These are phyloP conservation scores for Nemania sp. DNA, from an alignment of 2,329 filamentous ascomycete species.

Conservation along the genomic window DNA sequence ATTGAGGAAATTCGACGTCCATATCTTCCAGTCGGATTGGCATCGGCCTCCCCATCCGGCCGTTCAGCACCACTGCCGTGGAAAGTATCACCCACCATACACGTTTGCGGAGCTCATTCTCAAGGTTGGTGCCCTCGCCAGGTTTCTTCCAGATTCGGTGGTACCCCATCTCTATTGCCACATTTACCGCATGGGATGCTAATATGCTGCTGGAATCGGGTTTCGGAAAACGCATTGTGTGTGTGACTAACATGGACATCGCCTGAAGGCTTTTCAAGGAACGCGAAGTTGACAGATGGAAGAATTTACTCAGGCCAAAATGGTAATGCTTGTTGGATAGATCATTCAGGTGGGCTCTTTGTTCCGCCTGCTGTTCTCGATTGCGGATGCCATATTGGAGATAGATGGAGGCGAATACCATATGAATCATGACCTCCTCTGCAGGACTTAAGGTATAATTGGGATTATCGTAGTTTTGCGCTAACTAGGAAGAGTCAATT, in stretches of 20 bases:
- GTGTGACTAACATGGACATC: slow-evolving; percentile 70
- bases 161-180: slow-evolving; percentile 75
- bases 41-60: slow-evolving; percentile 78
- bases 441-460: slow-evolving; percentile 64
- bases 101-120: slow-evolving; percentile 76
- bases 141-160: slow-evolving; percentile 68
- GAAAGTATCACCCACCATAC: slow-evolving; percentile 75
- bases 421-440: slow-evolving; percentile 73
- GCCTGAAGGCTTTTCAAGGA: slow-evolving; percentile 73
- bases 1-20: slow-evolving; percentile 75
- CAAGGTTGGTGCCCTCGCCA: slow-evolving; percentile 56
- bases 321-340: slow-evolving; percentile 79
- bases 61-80: slow-evolving; percentile 70
- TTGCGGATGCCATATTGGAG: slow-evolving; percentile 79
- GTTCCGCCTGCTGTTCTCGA: slow-evolving; percentile 56
- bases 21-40: slow-evolving; percentile 74
- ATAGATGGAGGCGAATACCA: slow-evolving; percentile 78
- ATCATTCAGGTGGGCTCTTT: slow-evolving; percentile 61
- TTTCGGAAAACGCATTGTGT: slow-evolving; percentile 78
- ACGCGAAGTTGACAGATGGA: slow-evolving; percentile 64
- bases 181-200: slow-evolving; percentile 64
- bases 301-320: slow-evolving; percentile 71
- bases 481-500: slow-evolving; percentile 50
- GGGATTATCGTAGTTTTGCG: slow-evolving; percentile 71
- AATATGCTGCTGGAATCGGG: slow-evolving; percentile 75